Conservation (phyloP, 1,139 yeast genomes). For the Candida sojae region DNA sequence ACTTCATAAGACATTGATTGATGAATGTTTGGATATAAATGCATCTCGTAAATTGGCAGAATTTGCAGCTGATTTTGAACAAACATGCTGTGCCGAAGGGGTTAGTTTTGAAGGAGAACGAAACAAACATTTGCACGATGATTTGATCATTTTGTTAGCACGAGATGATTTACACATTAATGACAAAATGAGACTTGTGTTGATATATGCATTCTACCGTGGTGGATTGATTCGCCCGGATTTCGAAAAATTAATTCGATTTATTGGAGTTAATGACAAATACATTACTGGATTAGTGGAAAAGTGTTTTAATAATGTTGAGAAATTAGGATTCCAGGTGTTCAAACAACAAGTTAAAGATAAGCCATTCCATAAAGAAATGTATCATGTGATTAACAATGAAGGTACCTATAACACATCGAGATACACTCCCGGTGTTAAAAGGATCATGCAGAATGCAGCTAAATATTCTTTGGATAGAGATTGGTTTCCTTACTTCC, state of each 20-base stretch:
- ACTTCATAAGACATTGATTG: conserved; percentile 61
- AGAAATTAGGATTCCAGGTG: conserved; percentile 65
- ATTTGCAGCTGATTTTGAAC: conserved; percentile 68
- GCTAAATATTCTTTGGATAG: conserved; percentile 53
- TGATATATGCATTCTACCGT: conserved; percentile 76
- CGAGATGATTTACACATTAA: conserved; percentile 51
- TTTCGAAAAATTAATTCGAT: conserved; percentile 66
- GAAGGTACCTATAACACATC: conserved; percentile 73
- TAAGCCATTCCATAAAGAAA: conserved; percentile 42
- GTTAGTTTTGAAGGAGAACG: conserved; percentile 69
- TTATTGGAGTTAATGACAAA: conserved; percentile 61
- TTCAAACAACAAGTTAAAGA: conserved; percentile 51
- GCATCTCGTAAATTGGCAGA: conserved; percentile 58
- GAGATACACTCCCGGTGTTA: conserved; percentile 72
- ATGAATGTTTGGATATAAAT: conserved; percentile 55
- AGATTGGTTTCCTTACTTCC: conserved; percentile 67
- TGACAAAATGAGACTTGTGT: conserved; percentile 77
- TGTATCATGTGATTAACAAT: conserved; percentile 66
- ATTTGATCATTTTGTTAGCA: conserved; percentile 59
- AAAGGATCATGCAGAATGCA: conserved; percentile 54
- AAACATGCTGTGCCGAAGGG: conserved; percentile 75
- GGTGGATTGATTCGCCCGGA: conserved; percentile 83
- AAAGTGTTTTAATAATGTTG: conserved; percentile 63
- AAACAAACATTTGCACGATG: conserved; percentile 65
- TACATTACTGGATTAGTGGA: conserved; percentile 52